Percentiles rank a stretch among this genome's conserved stretches.
These are phyloP conservation scores for Aspergillus ochraceoroseus DNA, from an alignment of 2,329 filamentous ascomycete genomes.

Conservation along the genomic window DNA sequence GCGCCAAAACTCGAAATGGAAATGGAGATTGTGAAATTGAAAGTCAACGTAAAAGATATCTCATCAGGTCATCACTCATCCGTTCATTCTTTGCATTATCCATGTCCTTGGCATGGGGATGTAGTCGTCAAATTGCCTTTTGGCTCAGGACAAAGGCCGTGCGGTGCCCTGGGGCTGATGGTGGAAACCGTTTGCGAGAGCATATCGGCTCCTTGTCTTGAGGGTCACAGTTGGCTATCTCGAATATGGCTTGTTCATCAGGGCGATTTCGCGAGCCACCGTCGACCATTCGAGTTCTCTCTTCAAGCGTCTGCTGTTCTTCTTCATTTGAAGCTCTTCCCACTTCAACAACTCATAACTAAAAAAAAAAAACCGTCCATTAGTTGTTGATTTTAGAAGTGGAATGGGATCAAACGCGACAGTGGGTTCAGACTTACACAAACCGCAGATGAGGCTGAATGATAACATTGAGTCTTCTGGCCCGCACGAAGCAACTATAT, in stretches of 20 bases:
- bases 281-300: constrained; percentile 89
- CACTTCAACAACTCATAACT: constrained; percentile 85
- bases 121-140: constrained; percentile 14
- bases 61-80: constrained; percentile 14
- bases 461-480: constrained; percentile 89
- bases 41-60: constrained; percentile 4
- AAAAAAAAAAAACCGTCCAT: constrained; percentile 12
- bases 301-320: constrained; percentile 52
- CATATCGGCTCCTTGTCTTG: no score
- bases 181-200: no score
- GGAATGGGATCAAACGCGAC: no score
- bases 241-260: constrained; percentile 93
- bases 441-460: constrained; percentile 96
- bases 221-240: constrained; percentile 46
- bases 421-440: constrained; percentile 50
- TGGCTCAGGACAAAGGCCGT: background rate
- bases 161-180: background rate
- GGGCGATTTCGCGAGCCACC: constrained; percentile 80
- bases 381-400: constrained; percentile 8
- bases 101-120: constrained; percentile 18
- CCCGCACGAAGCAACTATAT: constrained; percentile 77
- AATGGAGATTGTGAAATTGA: no score
- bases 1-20: constrained; percentile 15
- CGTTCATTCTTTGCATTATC: constrained; percentile 14
- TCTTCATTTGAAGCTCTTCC: constrained; percentile 70